phyloP scores from a whole-genome alignment of 169 alveolate species.

The Sarcocystis neurona region DNA sequence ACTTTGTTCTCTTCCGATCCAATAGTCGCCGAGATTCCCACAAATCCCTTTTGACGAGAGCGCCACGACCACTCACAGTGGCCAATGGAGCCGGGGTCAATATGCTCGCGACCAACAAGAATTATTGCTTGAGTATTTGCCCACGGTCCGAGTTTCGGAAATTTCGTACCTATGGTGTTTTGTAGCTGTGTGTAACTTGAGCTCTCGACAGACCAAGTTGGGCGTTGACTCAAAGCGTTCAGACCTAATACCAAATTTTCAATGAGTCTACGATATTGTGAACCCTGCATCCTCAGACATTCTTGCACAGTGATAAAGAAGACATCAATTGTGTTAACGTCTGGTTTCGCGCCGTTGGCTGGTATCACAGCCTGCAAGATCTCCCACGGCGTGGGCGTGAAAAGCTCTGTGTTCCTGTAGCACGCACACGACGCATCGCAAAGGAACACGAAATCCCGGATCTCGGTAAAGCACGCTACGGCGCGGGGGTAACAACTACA shows the following conservation, averaged over 20 bases:
- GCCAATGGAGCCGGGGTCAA: neutral
- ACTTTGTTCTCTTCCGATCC: too few relatives aligned
- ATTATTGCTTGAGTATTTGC: neutral
- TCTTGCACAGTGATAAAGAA: neutral
- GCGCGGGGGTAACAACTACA: neutral
- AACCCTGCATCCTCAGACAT: neutral
- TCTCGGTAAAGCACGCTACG: neutral
- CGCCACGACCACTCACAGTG: neutral
- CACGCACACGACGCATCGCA: neutral
- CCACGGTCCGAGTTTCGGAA: neutral
- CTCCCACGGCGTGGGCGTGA: neutral
- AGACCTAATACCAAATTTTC: neutral
- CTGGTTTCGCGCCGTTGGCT: neutral
- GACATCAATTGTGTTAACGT: neutral
- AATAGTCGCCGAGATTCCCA: neutral
- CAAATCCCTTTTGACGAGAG: neutral
- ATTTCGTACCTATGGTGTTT: neutral
- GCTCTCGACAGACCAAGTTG: neutral
- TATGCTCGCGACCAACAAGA: neutral
- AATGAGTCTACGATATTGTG: neutral
- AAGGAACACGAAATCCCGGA: neutral
- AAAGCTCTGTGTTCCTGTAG: constrained; percentile 11
- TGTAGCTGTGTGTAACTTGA: neutral
- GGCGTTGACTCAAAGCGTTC: neutral
- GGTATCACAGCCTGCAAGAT: neutral